These are phyloP conservation scores for Coniella lustricola DNA, from an alignment of 2,329 filamentous ascomycete genomes.

Conservation along the genomic window DNA sequence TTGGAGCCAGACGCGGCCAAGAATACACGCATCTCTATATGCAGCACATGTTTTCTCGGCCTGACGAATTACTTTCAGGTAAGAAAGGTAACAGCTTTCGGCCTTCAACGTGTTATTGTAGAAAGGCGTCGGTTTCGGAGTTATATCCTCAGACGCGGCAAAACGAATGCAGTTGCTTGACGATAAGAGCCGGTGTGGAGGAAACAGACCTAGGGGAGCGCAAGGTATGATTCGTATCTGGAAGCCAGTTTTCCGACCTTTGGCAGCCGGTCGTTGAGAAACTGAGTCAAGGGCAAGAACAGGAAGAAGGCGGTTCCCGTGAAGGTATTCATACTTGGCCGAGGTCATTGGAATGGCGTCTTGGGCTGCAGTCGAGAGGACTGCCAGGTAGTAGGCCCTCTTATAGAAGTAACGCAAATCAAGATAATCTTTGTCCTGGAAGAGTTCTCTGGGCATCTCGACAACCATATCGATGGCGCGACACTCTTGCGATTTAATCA, in stretches of 20 bases:
- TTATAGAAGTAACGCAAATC: slow-evolving; percentile 95
- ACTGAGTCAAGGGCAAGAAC: slow-evolving; percentile 40
- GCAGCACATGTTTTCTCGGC: slow-evolving; percentile 61
- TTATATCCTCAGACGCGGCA: slow-evolving; percentile 33
- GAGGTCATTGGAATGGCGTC: slow-evolving; percentile 48
- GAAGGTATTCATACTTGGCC: slow-evolving; percentile 56
- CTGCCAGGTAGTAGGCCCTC: slow-evolving; percentile 82
- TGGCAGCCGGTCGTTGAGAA: slow-evolving; percentile 18
- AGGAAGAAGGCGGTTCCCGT: slow-evolving; percentile 72
- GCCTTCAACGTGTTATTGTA: slow-evolving; percentile 84
- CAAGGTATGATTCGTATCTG: slow-evolving; percentile 73
- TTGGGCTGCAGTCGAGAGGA: slow-evolving; percentile 65
- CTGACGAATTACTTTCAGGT: slow-evolving; percentile 69
- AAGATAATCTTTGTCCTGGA: slow-evolving; percentile 91
- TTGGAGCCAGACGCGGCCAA: slow-evolving; percentile 82
- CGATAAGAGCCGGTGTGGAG: slow-evolving; percentile 62
- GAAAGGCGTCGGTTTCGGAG: slow-evolving; percentile 58
- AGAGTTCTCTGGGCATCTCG: slow-evolving; percentile 71
- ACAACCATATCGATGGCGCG: slow-evolving; percentile 75
- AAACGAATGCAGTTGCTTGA: slow-evolving; percentile 61
- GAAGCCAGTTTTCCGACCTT: slow-evolving; percentile 32
- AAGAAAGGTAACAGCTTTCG: slow-evolving; percentile 65
- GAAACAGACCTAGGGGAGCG: slow-evolving; percentile 62
- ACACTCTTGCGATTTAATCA: slow-evolving; percentile 54
- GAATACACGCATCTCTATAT: slow-evolving; percentile 76